Conservation (phyloP, 768 basidiomycete species). For the Termitomyces titanicus region DNA sequence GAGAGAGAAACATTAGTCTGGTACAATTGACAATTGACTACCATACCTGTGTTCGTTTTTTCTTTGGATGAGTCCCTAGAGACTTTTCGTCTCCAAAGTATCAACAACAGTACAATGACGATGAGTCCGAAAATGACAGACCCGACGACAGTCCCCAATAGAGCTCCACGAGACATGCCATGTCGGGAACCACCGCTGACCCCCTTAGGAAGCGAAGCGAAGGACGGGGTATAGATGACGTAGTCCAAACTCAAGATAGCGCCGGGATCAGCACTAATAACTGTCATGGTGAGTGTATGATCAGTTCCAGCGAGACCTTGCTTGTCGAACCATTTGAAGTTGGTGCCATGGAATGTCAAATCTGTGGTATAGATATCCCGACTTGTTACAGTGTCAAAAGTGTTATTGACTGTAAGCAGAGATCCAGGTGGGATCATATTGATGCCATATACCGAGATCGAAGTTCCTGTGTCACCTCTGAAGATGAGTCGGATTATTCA, state of each 20-base stretch:
- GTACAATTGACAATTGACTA: too few relatives aligned
- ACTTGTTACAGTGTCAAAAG: not conserved
- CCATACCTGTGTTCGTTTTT: not conserved
- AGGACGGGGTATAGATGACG: not conserved
- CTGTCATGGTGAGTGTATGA: not conserved
- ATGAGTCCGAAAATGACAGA: not conserved
- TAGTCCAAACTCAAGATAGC: conserved; percentile 1
- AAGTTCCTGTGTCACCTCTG: not conserved
- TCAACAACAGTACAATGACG: not conserved
- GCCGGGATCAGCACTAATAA: not conserved
- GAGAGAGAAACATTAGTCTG: not conserved
- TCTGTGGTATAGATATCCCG: not conserved
- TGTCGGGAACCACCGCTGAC: not conserved
- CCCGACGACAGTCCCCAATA: not conserved
- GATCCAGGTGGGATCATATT: not conserved
- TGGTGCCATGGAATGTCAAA: not conserved
- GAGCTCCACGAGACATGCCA: not conserved
- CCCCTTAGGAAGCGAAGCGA: not conserved
- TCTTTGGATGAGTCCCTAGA: too few relatives aligned
- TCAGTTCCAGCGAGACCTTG: not conserved
- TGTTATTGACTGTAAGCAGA: not conserved
- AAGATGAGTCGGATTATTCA: not conserved
- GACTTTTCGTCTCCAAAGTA: not conserved
- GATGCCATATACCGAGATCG: conserved; percentile 1
- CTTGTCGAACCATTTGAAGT: not conserved